Evolutionary conservation across 1,284 basidiomycete species (phyloP).

Genomic region (Malassezia brasiliensis): DNA sequence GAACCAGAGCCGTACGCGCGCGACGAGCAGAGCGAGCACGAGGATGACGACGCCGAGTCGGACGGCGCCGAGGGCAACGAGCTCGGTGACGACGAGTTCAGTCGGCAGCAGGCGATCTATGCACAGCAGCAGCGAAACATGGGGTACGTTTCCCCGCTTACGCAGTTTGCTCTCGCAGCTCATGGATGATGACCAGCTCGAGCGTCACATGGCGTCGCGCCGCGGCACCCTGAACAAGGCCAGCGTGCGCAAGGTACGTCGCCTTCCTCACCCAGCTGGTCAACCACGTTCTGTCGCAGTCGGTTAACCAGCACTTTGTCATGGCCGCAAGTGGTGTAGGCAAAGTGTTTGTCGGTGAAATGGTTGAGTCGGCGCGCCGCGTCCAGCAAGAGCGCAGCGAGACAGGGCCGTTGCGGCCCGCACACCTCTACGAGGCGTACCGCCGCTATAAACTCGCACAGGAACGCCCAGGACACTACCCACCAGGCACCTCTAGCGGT

Average conservation of each 20-base stretch:
- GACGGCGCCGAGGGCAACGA: constrained; percentile 39
- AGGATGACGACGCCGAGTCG: constrained; percentile 27
- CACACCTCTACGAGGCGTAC: constrained; percentile 78
- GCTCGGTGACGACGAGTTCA: constrained; percentile 35
- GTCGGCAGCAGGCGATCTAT: constrained; percentile 41
- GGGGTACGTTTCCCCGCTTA: constrained; percentile 29
- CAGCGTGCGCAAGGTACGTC: constrained; percentile 58
- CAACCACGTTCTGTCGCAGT: constrained; percentile 64
- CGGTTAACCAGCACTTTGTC: constrained; percentile 72
- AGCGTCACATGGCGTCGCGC: constrained; percentile 76
- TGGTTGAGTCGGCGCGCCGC: constrained; percentile 71
- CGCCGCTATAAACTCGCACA: constrained; percentile 69
- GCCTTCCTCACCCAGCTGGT: constrained; percentile 55
- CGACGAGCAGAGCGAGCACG: constrained; percentile 27
- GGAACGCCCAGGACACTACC: constrained; percentile 49
- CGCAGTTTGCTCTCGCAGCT: constrained; percentile 71
- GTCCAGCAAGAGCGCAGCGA: constrained; percentile 66
- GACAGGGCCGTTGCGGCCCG: constrained; percentile 67
- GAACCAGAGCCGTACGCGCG: constrained; percentile 11
- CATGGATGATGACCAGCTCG: constrained; percentile 70
- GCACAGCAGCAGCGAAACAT: constrained; percentile 47
- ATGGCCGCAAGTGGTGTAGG: constrained; percentile 77
- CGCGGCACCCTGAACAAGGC: constrained; percentile 72
- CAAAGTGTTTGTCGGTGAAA: constrained; percentile 86
- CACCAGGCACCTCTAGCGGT: constrained; percentile 29